Base-by-base conservation (phyloP, 2,329 filamentous ascomycete species). In the Cladosporium halotolerans region DNA sequence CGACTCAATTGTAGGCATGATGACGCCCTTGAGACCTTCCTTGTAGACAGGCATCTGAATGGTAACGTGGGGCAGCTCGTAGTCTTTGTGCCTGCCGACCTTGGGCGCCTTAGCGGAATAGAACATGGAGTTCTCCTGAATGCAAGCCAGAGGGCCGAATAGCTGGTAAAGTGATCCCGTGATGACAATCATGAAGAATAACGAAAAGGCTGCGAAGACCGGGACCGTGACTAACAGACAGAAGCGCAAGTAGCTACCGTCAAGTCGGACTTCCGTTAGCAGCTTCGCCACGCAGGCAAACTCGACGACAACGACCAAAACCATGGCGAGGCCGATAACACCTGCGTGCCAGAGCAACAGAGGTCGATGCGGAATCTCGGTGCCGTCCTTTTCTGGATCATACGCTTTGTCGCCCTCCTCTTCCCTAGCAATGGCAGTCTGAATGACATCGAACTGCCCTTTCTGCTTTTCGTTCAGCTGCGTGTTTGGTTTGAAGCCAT, bases 41-140 rank as follows among this genome's bases (percentile, higher is more conserved):
- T 92, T 93, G 74, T 93, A 95, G 0, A 95, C 87, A 4, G 89
- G 89, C 68, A 88, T 91, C 66, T 95, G 89, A 40, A 95, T 86
- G 3, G 73, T 77, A 58, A 89, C 77, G 64, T 89, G 87, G 2
- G 86, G 86, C 13, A 91, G 76, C 23, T 75, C 66, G 28, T 56
- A 47, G 38, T 51, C 51, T 11, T 28, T 47, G 51, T 53, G 43
- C 16, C 51, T 45, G 23, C 51, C 51, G 32, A 31, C 9, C 44
- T 53, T 53, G 48, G 48, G 6, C 72, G 63, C 1, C 70, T 73
- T 75, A 1, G 86, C 88, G 0, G 88, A 92, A 72, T 86, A 93
- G 73, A 85, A 92, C 68, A 86, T 88, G 64, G 86, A 89, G 76
- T 93, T 93, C 62, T 53, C 54, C 40, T 60, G 80, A 68, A 92